A percentile compares a stretch with the other conserved stretches of the same genome.
Evolutionary conservation across 768 basidiomycete species (phyloP).

Genomic region (Chiua virens): DNA sequence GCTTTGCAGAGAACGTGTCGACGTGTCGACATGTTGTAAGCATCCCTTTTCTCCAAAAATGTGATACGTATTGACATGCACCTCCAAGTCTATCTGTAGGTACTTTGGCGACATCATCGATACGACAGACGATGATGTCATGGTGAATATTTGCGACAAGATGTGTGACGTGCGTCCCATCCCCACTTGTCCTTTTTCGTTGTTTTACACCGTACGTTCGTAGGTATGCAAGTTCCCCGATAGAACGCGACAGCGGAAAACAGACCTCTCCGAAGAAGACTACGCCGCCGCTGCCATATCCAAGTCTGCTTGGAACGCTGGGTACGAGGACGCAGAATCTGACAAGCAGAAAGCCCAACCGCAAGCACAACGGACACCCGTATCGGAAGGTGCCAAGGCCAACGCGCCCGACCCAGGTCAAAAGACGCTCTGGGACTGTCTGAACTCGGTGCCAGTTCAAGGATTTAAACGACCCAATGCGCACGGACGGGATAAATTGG

Average conservation of each 20-base stretch:
- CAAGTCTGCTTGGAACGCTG: slow-evolving; percentile 15
- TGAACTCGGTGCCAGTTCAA: slow-evolving; percentile 11
- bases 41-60: neutral
- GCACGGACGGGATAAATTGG: slow-evolving; percentile 6
- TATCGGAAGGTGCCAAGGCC: neutral
- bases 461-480: slow-evolving; percentile 28
- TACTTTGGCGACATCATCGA: slow-evolving; percentile 78
- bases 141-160: slow-evolving; percentile 57
- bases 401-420: slow-evolving; percentile 8
- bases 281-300: slow-evolving; percentile 27
- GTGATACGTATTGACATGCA: neutral
- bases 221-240: slow-evolving; percentile 84
- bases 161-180: slow-evolving; percentile 75
- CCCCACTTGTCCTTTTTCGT: neutral
- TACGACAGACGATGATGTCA: slow-evolving; percentile 39
- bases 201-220: too few relatives aligned
- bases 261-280: slow-evolving; percentile 47
- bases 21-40: slow-evolving; percentile 74
- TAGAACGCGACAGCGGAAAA: slow-evolving; percentile 51
- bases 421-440: slow-evolving; percentile 23
- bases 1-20: slow-evolving; percentile 57
- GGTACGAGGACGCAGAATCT: slow-evolving; percentile 28
- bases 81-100: slow-evolving; percentile 65
- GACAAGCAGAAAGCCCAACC: slow-evolving; percentile 4
- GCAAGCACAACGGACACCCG: slow-evolving; percentile 1